Conservation (phyloP, 371 early-diverging fungal genomes). For the Blastocladiella emersonii region DNA sequence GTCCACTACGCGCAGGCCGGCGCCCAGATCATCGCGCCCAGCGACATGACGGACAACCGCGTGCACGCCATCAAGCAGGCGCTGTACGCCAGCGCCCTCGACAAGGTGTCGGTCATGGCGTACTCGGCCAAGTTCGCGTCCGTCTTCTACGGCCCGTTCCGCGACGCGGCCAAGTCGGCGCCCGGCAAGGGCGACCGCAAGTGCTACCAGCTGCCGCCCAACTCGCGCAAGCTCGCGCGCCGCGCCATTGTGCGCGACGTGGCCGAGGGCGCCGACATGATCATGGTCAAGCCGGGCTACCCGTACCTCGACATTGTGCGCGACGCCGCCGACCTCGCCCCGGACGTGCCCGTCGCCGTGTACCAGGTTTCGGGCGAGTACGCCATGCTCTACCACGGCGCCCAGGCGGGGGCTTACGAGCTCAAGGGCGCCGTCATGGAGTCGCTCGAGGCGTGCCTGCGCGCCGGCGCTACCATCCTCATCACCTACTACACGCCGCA, state of each 20-base stretch:
- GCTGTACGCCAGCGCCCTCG: slow-evolving; percentile 41
- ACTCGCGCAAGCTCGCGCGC: slow-evolving; percentile 73
- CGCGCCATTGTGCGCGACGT: slow-evolving; percentile 80
- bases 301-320: slow-evolving; percentile 91
- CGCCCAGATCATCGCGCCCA: slow-evolving; percentile 76
- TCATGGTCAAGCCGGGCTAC: slow-evolving; percentile 93
- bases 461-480: slow-evolving; percentile 85
- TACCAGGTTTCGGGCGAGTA: slow-evolving; percentile 94
- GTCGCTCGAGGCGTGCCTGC: slow-evolving; percentile 58
- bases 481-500: slow-evolving; percentile 89
- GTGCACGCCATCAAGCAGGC: slow-evolving; percentile 79
- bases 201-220: slow-evolving; percentile 86
- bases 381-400: slow-evolving; percentile 81
- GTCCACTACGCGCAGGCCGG: slow-evolving; percentile 78
- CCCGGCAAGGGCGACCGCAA: slow-evolving; percentile 84
- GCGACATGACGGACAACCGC: slow-evolving; percentile 97
- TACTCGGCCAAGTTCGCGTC: slow-evolving; percentile 93
- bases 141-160: slow-evolving; percentile 91
- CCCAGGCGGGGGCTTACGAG: slow-evolving; percentile 74
- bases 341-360: slow-evolving; percentile 64
- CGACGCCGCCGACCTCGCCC: slow-evolving; percentile 58
- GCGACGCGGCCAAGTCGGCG: slow-evolving; percentile 87
- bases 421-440: slow-evolving; percentile 73
- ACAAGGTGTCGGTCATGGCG: slow-evolving; percentile 68
- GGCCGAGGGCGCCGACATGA: slow-evolving; percentile 86